A percentile compares a stretch with the other conserved stretches of the same genome.
phyloP scores from a whole-genome alignment of 2,329 filamentous ascomycete genomes.

The Hysterium pulicare region DNA sequence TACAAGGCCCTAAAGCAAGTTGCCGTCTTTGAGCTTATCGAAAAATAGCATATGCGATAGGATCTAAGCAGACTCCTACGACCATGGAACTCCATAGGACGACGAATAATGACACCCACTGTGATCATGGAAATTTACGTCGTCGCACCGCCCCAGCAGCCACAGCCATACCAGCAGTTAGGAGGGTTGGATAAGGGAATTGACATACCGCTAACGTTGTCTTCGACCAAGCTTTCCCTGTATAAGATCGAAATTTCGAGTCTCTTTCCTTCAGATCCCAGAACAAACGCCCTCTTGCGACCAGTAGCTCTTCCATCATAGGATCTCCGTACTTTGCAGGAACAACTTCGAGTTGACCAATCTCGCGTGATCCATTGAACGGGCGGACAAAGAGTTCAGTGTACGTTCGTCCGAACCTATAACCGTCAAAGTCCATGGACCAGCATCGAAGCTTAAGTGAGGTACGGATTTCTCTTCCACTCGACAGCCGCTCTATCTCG shows the following conservation, averaged over 20 bases:
- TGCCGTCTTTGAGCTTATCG: neutral
- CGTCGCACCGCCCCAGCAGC: no score
- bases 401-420: neutral
- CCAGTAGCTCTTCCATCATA: neutral
- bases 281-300: neutral
- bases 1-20: neutral
- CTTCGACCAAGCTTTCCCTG: neutral
- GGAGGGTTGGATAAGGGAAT: no score
- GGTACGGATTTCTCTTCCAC: neutral
- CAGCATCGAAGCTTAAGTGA: neutral
- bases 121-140: no score
- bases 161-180: no score
- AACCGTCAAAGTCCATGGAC: conserved; percentile 1
- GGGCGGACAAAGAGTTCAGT: neutral
- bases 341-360: neutral
- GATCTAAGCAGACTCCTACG: no score
- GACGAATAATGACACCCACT: no score
- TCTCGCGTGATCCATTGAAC: neutral
- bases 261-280: neutral
- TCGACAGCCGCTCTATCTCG: neutral
- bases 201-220: neutral
- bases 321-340: neutral
- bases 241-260: neutral
- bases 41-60: no score
- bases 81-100: no score